A percentile compares a stretch with the other conserved stretches of the same genome.
phyloP scores from a whole-genome alignment of 345 rosid genomes.

The Brassica carinata region DNA sequence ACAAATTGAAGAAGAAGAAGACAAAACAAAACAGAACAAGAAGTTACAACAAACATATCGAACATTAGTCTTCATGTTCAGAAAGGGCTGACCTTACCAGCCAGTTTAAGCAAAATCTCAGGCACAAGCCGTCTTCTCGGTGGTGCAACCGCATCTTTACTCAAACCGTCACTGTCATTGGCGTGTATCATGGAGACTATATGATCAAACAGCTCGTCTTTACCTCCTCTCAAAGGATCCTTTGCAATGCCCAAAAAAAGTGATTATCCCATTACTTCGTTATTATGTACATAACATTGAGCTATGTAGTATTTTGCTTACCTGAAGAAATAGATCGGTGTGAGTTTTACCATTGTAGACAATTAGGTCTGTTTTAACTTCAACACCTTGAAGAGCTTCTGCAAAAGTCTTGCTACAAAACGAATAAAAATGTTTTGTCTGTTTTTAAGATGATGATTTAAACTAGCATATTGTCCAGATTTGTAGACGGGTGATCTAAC shows the following conservation, averaged over 20 bases:
- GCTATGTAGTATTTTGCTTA: constrained; percentile 28
- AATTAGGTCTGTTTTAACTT: constrained; percentile 61
- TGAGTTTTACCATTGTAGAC: constrained; percentile 81
- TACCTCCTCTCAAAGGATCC: constrained; percentile 98
- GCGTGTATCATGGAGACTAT: constrained; percentile 69
- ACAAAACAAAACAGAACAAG: background rate
- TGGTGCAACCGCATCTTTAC: constrained; percentile 60
- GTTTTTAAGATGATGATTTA: background rate
- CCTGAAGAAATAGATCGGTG: constrained; percentile 95
- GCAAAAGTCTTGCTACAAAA: constrained; percentile 63
- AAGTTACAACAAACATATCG: background rate
- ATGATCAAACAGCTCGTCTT: constrained; percentile 76
- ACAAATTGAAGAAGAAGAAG: constrained; percentile 14
- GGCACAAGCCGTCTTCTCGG: constrained; percentile 85
- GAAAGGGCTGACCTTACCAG: constrained; percentile 80
- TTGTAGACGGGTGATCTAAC: constrained; percentile 45
- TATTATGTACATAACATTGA: background rate
- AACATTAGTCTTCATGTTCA: constrained; percentile 27
- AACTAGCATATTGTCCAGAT: background rate
- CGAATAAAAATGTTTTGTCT: background rate
- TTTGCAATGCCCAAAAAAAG: constrained; percentile 34
- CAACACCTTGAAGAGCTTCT: constrained; percentile 60
- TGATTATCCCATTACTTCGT: background rate
- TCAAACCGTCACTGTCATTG: constrained; percentile 59
- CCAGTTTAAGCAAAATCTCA: constrained; percentile 63